phyloP scores from a whole-genome alignment of 2,329 filamentous ascomycete genomes.

The Fusarium sp. region DNA sequence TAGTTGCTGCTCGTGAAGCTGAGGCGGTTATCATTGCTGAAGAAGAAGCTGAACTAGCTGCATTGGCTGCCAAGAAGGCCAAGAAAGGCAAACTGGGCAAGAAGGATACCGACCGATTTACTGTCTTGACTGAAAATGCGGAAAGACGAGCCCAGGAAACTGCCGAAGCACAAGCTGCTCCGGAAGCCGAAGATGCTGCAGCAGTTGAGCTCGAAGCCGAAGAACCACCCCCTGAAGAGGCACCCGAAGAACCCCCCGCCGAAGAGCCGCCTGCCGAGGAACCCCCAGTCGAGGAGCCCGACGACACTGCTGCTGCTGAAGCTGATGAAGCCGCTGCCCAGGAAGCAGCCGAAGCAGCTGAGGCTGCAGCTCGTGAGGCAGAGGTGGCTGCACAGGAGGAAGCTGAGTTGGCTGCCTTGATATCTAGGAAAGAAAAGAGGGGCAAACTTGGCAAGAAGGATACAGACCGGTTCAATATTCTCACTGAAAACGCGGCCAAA shows the following conservation, averaged over 20 bases:
- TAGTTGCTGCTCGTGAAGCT: slow-evolving; percentile 27
- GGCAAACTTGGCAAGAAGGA: slow-evolving; percentile 57
- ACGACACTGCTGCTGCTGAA: slow-evolving; percentile 14
- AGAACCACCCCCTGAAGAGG: slow-evolving; percentile 24
- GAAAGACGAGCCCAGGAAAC: slow-evolving; percentile 30
- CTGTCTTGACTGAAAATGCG: slow-evolving; percentile 26
- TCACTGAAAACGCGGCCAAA: slow-evolving; percentile 49
- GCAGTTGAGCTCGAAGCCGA: slow-evolving; percentile 18
- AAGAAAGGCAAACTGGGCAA: slow-evolving; percentile 32
- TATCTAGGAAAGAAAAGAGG: slow-evolving; percentile 60
- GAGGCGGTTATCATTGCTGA: slow-evolving; percentile 21
- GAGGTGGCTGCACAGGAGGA: slow-evolving; percentile 46
- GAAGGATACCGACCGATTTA: slow-evolving; percentile 33
- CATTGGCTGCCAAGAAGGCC: slow-evolving; percentile 28
- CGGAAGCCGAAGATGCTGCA: slow-evolving; percentile 37
- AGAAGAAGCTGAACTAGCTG: slow-evolving; percentile 33
- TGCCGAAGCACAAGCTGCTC: slow-evolving; percentile 37
- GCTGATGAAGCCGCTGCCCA: slow-evolving; percentile 15
- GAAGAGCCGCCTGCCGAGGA: slow-evolving; percentile 19
- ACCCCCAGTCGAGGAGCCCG: slow-evolving; percentile 6
- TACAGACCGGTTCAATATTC: slow-evolving; percentile 55
- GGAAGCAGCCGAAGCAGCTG: slow-evolving; percentile 17
- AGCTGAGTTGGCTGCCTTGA: slow-evolving; percentile 52
- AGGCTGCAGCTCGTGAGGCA: slow-evolving; percentile 10
- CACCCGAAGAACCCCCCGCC: background rate